phyloP scores from a whole-genome alignment of 192 early-diverging fungal genomes.

The Coemansia sp. region DNA sequence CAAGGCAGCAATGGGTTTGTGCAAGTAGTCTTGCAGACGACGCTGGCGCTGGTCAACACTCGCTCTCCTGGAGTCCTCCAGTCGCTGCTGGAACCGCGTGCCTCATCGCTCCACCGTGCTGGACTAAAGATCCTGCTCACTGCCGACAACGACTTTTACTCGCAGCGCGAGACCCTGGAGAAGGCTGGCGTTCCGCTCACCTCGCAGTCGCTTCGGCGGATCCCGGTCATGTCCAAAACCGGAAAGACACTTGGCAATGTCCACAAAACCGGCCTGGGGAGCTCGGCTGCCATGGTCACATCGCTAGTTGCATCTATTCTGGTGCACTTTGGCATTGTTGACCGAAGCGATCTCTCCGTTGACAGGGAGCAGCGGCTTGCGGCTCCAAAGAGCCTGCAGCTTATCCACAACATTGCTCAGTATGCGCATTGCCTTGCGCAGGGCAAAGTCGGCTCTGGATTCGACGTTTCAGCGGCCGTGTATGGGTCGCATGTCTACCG shows the following conservation, averaged over 20 bases:
- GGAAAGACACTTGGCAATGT: conserved; percentile 63
- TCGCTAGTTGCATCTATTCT: conserved; percentile 80
- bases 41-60: conserved; percentile 25
- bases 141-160: conserved; percentile 99
- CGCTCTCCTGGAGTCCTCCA: conserved; percentile 6
- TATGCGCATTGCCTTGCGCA: conserved; percentile 94
- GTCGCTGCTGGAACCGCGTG: not conserved
- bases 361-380: not conserved
- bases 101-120: not conserved
- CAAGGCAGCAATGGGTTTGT: conserved; percentile 30
- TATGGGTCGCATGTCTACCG: conserved; percentile 86
- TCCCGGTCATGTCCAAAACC: conserved; percentile 63
- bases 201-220: conserved; percentile 52
- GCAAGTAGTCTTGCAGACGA: conserved; percentile 39
- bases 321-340: conserved; percentile 62
- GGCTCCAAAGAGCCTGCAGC: conserved; percentile 20
- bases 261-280: conserved; percentile 95
- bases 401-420: conserved; percentile 88
- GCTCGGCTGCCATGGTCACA: conserved; percentile 94
- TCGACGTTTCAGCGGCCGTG: conserved; percentile 91
- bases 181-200: conserved; percentile 51
- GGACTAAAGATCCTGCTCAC: conserved; percentile 73
- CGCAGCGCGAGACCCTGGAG: conserved; percentile 73
- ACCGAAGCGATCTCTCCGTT: not conserved
- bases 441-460: conserved; percentile 95